Base-by-base conservation (phyloP, 331 rosid genomes). In the Quercus tomentella region DNA sequence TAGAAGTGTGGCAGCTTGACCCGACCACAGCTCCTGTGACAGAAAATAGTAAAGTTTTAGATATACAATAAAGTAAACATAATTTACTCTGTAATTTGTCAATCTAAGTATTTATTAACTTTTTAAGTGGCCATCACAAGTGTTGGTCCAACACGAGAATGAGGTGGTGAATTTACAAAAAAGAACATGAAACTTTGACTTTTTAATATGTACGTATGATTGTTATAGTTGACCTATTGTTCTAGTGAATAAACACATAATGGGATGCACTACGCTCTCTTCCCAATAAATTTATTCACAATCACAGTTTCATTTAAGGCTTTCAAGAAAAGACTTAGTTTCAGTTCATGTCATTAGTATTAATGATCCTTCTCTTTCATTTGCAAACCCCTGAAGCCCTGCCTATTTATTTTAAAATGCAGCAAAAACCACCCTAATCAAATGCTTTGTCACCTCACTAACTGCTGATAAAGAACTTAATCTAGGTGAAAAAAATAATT, bases 21-120 rank as follows among this genome's bases (percentile, higher is more conserved):
- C 54, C 54, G 54, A 78, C 96, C 99, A 71, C 97, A 95, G 77
- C 77, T 23, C 88, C 99, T 95, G 89, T 74, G 79, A 65, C 68
- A 81, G 18, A 73, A 30, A 33, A 41, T 68, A 35, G 45, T 45
- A 33, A 66, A 66, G 41, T 26, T 43, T 22, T 49, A 16, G 14
- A 49, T 22, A 4, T 5, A 6, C 14, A 28, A 2, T 41, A 41
- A 41, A 41, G 3, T 41, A 41, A 41, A 41, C 45, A 41, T 8
- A 41, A 41, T 41, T 41, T 41, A 8, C 45, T 41, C 12, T 41
- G 45, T 9, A 41, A 41, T 41, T 8, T 15, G 23, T 28, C 3
- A 16, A 31, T 15, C 6, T 30, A 21, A 56, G 6, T 68, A 61
- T n/a, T 83, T 17, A 49, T 55, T 20, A 31, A 23, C 57, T 58